Percentiles rank a stretch among this genome's conserved stretches.
Conservation (phyloP, 2,329 filamentous ascomycete species). For the Hansfordia pulvinata region DNA sequence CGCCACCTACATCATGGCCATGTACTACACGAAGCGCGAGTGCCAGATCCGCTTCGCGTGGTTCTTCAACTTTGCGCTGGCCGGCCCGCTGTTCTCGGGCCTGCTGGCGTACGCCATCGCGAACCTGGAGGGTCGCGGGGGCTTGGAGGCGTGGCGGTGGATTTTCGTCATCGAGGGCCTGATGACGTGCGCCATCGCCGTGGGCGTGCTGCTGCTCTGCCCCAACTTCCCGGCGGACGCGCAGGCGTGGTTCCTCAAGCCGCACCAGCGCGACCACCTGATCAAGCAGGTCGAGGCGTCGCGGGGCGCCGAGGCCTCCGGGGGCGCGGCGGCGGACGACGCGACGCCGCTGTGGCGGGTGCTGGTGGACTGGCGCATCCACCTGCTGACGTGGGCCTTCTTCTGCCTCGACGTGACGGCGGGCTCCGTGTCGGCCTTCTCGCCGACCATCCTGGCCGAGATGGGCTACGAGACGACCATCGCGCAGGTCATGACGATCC, state of each 20-base stretch:
- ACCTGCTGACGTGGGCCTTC: constrained; percentile 15
- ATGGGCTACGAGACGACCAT: constrained; percentile 10
- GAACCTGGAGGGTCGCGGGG: constrained; percentile 22
- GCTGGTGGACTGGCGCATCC: constrained; percentile 14
- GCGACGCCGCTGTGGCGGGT: constrained; percentile 11
- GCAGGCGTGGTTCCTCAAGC: constrained; percentile 13
- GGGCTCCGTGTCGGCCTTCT: constrained; percentile 12
- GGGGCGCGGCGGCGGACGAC: constrained; percentile 10
- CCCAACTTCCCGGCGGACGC: constrained; percentile 15
- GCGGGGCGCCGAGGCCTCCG: constrained; percentile 10
- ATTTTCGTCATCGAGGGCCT: constrained; percentile 27
- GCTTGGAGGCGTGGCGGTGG: constrained; percentile 27
- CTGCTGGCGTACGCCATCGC: constrained; percentile 26
- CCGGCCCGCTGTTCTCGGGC: constrained; percentile 22
- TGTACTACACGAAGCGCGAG: constrained; percentile 14
- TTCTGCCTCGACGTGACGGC: constrained; percentile 17
- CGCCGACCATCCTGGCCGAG: constrained; percentile 13
- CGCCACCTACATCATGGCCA: constrained; percentile 15
- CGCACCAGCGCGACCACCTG: constrained; percentile 10
- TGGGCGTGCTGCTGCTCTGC: constrained; percentile 9
- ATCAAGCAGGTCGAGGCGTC: constrained; percentile 10
- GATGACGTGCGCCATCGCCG: constrained; percentile 9
- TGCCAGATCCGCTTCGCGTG: constrained; percentile 13
- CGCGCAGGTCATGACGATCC: constrained; percentile 15
- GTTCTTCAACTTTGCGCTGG: constrained; percentile 22